Conservation (phyloP, 75 land plant genomes). For the Cupressus sempervirens region DNA sequence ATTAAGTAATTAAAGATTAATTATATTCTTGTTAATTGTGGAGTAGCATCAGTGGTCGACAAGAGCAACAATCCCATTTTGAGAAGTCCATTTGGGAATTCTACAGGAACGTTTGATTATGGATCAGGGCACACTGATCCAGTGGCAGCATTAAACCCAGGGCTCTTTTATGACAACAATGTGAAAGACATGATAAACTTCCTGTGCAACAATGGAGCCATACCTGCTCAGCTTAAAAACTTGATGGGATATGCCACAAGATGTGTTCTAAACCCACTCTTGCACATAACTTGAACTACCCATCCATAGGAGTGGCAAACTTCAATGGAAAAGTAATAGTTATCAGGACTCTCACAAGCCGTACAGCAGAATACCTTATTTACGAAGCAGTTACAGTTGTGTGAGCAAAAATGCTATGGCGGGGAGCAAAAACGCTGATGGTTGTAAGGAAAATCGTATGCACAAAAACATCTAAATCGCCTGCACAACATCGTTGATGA, state of each 20-base stretch:
- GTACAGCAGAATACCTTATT: constrained; percentile 19
- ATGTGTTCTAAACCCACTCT: constrained; percentile 11
- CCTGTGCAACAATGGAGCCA: constrained; percentile 50
- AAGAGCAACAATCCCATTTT: constrained; percentile 17
- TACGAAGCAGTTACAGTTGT: too few species aligned
- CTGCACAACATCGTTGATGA: too few species aligned
- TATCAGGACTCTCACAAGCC: constrained; percentile 45
- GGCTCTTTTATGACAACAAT: constrained; percentile 45
- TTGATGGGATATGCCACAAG: constrained; percentile 20
- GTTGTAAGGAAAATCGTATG: too few species aligned
- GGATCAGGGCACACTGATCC: constrained; percentile 53
- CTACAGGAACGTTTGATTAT: constrained; percentile 42
- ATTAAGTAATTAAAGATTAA: too few species aligned
- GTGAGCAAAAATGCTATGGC: too few species aligned
- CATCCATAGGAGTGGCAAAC: constrained; percentile 47
- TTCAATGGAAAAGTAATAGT: constrained; percentile 31
- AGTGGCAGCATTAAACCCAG: constrained; percentile 38
- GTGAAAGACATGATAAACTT: constrained; percentile 29
- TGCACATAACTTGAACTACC: constrained; percentile 57
- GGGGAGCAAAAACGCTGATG: too few species aligned
- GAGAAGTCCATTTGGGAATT: constrained; percentile 24
- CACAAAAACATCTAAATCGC: too few species aligned
- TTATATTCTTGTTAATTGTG: not conserved
- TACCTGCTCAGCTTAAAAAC: constrained; percentile 25
- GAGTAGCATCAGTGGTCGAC: constrained; percentile 32